Conservation (phyloP, 805 yeast genomes). For the Metschnikowia arizonensis region DNA sequence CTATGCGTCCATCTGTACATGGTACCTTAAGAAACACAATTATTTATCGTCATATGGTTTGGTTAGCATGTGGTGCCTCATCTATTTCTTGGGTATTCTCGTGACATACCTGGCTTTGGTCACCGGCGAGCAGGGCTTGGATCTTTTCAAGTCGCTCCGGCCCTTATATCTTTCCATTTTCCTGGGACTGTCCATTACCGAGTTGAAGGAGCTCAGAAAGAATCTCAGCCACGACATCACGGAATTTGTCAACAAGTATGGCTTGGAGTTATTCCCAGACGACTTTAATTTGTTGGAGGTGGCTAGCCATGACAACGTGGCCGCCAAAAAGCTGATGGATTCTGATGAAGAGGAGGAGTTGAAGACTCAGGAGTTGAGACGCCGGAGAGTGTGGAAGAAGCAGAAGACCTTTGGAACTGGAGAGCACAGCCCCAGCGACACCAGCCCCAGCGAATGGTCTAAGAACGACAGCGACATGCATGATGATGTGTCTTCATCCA, state of each 20-base stretch:
- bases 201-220: conserved; percentile 58
- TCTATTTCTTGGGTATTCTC: conserved; percentile 60
- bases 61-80: conserved; percentile 41
- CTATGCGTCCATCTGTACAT: conserved; percentile 66
- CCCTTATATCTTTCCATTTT: conserved; percentile 70
- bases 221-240: conserved; percentile 71
- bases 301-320: conserved; percentile 33
- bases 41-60: conserved; percentile 15
- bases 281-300: conserved; percentile 64
- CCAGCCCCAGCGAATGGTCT: conserved; percentile 7
- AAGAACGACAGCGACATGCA: conserved; percentile 20
- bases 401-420: conserved; percentile 14
- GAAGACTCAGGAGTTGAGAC: conserved; percentile 45
- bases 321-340: conserved; percentile 24
- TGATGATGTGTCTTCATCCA: conserved; percentile 33
- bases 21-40: conserved; percentile 18
- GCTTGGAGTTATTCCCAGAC: conserved; percentile 75
- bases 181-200: conserved; percentile 51
- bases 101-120: conserved; percentile 88
- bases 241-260: conserved; percentile 70
- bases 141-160: conserved; percentile 73
- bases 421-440: no score
- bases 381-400: conserved; percentile 36
- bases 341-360: conserved; percentile 50
- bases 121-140: conserved; percentile 92